A percentile compares a stretch with the other conserved stretches of the same genome.
These are phyloP conservation scores for Hygrophila difformis DNA, from an alignment of 257 asterid genomes.

Conservation along the genomic window DNA sequence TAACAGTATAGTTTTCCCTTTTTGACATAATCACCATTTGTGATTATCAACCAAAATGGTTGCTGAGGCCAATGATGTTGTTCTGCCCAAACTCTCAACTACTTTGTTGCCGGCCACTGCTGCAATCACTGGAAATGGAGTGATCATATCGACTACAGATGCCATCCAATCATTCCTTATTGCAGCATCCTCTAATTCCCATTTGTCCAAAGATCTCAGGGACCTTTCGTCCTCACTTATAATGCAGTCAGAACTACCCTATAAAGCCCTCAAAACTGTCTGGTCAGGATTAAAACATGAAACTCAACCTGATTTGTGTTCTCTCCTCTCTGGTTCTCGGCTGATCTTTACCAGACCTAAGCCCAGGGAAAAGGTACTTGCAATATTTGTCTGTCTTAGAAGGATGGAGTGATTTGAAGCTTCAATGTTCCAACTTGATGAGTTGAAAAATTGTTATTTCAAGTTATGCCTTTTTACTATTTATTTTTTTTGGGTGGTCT, in stretches of 20 bases:
- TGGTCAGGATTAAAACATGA: conserved; percentile 48
- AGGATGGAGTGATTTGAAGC: not conserved
- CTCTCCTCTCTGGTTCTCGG: conserved; percentile 40
- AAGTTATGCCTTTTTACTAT: not conserved
- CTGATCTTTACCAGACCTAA: conserved; percentile 64
- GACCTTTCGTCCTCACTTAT: conserved; percentile 47
- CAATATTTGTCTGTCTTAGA: too few relatives aligned
- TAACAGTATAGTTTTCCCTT: too few relatives aligned
- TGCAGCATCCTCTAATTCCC: conserved; percentile 34
- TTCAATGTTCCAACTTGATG: not conserved
- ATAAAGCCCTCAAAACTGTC: conserved; percentile 49
- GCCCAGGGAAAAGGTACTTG: conserved; percentile 67
- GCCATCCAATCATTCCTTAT: conserved; percentile 44
- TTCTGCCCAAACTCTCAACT: conserved; percentile 18
- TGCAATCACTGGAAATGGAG: conserved; percentile 23
- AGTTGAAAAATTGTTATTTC: not conserved
- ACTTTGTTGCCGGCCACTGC: conserved; percentile 7
- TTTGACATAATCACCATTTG: not conserved
- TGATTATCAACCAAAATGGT: conserved; percentile 16
- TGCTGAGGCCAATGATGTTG: conserved; percentile 17
- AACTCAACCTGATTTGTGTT: conserved; percentile 35
- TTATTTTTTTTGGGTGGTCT: not conserved
- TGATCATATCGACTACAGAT: conserved; percentile 48
- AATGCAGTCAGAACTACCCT: conserved; percentile 38
- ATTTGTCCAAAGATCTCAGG: conserved; percentile 44